Base-by-base conservation (phyloP, 345 rosid species). In the Dipteronia dyeriana region DNA sequence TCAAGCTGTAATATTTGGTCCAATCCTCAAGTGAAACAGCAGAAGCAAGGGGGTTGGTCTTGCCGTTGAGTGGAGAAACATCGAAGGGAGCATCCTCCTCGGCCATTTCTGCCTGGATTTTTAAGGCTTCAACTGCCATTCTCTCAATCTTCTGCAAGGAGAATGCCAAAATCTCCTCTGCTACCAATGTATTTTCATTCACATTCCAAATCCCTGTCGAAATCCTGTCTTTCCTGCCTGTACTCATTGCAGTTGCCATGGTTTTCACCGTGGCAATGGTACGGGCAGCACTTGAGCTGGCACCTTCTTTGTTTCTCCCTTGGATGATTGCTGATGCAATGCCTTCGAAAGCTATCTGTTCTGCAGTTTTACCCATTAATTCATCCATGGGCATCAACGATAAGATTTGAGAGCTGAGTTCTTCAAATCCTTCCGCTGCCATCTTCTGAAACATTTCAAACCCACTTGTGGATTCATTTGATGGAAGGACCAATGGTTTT, bases 291-390 rank as follows among this genome's bases (percentile, higher is more conserved):
- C 90, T 95, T 3, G 98, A 90, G 74, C 89, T 91, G 0, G 97
- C 97, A 19, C 90, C 90, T 82, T 95, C 99, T 81, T 88, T 95
- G 85, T 88, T 92, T 82, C 99, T 88, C 31, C 98, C 98, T 51
- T 93, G 98, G 76, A 95, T 92, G 84, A 95, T 92, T 16, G 97
- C 95, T 5, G 96, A 92, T 23, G 99, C 99, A 64, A 95, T 89
- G 39, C 99, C 99, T 82, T 95, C 99, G n/a, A 95, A 95, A 66
- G 99, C 99, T 70, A 95, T 88, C 84, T 93, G 99, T 51, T 95
- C 98, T 1, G 98, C 99, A 7, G 99, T 92, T 82, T 95, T 95
- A 16, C 97, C 99, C 41, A 84, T 82, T 34, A 95, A 85, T 76
- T 95, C 99, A 22, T 95, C 99, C 54, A 89, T 75, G 0, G 95